Evolutionary conservation across 257 asterid species (phyloP).

Genomic region (Nicotiana paniculata): DNA sequence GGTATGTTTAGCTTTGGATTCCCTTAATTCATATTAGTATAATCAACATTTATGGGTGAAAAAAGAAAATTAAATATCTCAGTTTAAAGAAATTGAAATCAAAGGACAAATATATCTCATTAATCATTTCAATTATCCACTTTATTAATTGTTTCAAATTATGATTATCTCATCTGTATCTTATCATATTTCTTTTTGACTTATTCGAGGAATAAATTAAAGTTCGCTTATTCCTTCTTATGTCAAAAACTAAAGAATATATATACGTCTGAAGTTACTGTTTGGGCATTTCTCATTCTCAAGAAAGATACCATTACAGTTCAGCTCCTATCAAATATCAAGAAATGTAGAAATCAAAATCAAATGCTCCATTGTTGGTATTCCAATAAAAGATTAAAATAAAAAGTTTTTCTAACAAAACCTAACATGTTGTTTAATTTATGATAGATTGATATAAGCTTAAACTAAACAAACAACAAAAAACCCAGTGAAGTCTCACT

Average conservation of each 20-base stretch:
- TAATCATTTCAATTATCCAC: not conserved
- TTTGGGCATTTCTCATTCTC: not conserved
- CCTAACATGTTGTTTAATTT: too few species aligned
- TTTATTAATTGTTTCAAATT: not conserved
- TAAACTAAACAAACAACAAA: too few species aligned
- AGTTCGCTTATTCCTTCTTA: not conserved
- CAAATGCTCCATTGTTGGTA: not conserved
- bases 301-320: not conserved
- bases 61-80: not conserved
- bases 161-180: not conserved
- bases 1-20: too few species aligned
- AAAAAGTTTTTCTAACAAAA: too few species aligned
- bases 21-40: too few species aligned
- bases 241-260: not conserved
- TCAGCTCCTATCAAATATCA: not conserved
- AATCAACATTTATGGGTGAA: not conserved
- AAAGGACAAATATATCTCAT: not conserved
- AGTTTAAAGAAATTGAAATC: not conserved
- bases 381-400: not conserved
- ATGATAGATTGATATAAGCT: too few species aligned
- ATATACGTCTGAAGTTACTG: not conserved
- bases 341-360: not conserved
- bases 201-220: constrained; percentile 1
- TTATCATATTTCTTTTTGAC: constrained; percentile 1
- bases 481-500: too few species aligned